Evolutionary conservation across 2,329 filamentous ascomycete species (phyloP), one percentile per base, ranked within the genome.

Genomic region (Neofusicoccum sp.): DNA sequence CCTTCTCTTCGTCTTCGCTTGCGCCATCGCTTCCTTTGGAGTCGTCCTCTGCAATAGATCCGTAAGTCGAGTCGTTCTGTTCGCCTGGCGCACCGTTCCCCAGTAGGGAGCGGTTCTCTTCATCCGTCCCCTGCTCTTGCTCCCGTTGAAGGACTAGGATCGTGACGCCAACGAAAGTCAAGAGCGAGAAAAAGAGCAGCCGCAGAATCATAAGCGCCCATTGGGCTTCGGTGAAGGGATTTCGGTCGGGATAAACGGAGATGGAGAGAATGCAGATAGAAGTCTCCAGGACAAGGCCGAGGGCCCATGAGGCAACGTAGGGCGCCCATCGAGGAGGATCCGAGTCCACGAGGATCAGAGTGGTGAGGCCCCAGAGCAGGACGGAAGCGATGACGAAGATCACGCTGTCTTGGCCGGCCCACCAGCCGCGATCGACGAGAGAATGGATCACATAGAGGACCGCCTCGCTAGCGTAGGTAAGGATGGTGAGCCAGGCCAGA

Each of bases 91-190:
- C 65, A 57, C 71, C 72, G 48, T 80, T 79, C 33, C 78, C 76
- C 3, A 89, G 75, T 8, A 89, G 73, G 2, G 84, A 78, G 64
- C 87, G 84, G 6, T 78, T 77, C 69, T 89, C 86, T 58, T 83
- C 78, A 68, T 88, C 85, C 8, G 66, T 67, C 36, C 73, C 71
- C 44, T 70, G 68, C 56, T 75, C 75, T 24, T 40, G 11, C 33
- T 30, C 38, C 38, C 26, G 26, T 20, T 26, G 51, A 11, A 41
- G 51, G 8, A 62, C 49, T 31, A 47, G 6, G 16, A 61, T 20
- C 7, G 49, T 48, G 20, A 57, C 20, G 16, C 59, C 59, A 36
- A 43, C 30, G 7, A 57, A 24, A 8, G 72, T 67, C 3, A 73
- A 33, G 14, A 71, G 26, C 0, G 74, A 57, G 4, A 74, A 57